Percentiles rank a stretch among this genome's conserved stretches.
Evolutionary conservation across 2,329 filamentous ascomycete genomes (phyloP).

Genomic region (Aspergillus ruber): DNA sequence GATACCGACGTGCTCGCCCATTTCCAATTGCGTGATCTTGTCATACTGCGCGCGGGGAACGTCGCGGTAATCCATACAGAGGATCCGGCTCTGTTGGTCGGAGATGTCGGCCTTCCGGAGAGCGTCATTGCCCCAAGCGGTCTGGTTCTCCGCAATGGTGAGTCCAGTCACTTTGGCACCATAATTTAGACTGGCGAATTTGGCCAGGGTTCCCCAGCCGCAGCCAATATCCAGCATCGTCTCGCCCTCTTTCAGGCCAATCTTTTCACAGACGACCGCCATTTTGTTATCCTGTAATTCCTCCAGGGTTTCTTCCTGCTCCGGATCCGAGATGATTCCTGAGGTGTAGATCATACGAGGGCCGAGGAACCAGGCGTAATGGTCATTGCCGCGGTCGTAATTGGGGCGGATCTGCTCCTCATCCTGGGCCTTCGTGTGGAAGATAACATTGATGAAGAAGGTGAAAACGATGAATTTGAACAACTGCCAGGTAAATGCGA

Average conservation of each 20-base stretch:
- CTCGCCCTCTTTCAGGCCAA: conserved; percentile 68
- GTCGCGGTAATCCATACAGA: conserved; percentile 91
- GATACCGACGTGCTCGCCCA: conserved; percentile 90
- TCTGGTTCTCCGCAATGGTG: conserved; percentile 83
- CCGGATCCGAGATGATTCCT: conserved; percentile 24
- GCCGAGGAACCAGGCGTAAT: conserved; percentile 30
- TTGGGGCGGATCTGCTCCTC: conserved; percentile 27
- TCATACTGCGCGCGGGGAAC: conserved; percentile 72
- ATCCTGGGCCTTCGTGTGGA: conserved; percentile 24
- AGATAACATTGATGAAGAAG: conserved; percentile 21
- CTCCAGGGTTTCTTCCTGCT: conserved; percentile 25
- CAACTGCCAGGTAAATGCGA: conserved; percentile 23
- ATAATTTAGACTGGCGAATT: conserved; percentile 79
- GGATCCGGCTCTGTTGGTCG: conserved; percentile 74
- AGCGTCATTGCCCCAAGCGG: conserved; percentile 79
- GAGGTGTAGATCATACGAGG: conserved; percentile 31
- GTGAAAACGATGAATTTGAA: conserved; percentile 26
- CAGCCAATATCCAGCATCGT: conserved; percentile 81
- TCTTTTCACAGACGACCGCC: conserved; percentile 82
- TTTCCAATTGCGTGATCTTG: conserved; percentile 88
- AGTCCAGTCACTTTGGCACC: conserved; percentile 63
- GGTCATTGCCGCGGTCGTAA: conserved; percentile 29
- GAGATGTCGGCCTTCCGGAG: conserved; percentile 68
- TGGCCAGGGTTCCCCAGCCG: conserved; percentile 84
- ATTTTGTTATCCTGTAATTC: conserved; percentile 75